Evolutionary conservation across 345 rosid species (phyloP).

Genomic region (Kernera saxatilis): DNA sequence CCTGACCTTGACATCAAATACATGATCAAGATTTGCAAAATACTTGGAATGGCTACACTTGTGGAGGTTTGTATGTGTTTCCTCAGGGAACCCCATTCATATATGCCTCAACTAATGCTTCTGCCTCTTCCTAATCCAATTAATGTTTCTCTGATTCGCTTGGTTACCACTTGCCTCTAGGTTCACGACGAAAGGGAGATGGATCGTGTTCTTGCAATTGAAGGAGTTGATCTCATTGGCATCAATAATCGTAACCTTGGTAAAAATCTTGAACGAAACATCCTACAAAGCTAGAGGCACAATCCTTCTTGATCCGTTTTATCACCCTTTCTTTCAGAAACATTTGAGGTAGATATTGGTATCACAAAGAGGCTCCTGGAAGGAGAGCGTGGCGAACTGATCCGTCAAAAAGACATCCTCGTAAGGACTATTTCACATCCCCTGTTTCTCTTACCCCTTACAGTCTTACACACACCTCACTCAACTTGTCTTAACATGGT

Average conservation of each 20-base stretch:
- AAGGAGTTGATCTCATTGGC: constrained; percentile 81
- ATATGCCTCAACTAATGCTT: neutral
- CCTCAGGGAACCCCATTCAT: neutral
- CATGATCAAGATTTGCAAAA: constrained; percentile 86
- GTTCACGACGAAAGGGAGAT: constrained; percentile 92
- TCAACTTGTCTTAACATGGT: constrained; percentile 15
- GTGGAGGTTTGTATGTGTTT: constrained; percentile 50
- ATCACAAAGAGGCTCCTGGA: constrained; percentile 83
- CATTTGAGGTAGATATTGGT: constrained; percentile 81
- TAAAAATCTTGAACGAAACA: constrained; percentile 28
- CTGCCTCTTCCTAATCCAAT: neutral
- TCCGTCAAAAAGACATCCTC: constrained; percentile 66
- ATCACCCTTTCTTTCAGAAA: constrained; percentile 40
- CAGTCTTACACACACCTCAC: neutral
- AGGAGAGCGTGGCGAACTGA: constrained; percentile 70
- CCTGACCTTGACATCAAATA: constrained; percentile 91
- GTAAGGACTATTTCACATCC: constrained; percentile 40
- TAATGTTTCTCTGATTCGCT: neutral
- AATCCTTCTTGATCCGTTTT: neutral
- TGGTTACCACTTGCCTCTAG: constrained; percentile 31
- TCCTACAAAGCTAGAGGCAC: neutral
- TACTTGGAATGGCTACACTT: constrained; percentile 81
- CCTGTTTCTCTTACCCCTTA: neutral
- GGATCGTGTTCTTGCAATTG: constrained; percentile 94
- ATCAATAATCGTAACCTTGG: constrained; percentile 92